Evolutionary conservation across 148 eudicot genomes (phyloP), one percentile per base, ranked within the genome.

Genomic region (Chenopodium album): DNA sequence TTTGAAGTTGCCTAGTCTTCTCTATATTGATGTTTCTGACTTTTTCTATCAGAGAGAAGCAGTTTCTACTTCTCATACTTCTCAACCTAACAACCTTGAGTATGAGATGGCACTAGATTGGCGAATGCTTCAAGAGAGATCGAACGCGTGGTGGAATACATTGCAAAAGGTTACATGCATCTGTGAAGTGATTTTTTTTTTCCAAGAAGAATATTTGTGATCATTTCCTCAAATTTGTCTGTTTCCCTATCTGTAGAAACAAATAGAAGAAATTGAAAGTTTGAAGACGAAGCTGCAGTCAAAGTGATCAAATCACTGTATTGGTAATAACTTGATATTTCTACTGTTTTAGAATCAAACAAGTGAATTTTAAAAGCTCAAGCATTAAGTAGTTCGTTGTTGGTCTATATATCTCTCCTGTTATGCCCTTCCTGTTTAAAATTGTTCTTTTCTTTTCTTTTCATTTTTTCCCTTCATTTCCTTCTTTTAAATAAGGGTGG

Each of bases 21-120:
- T 59, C 32, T n/a, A 67, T 26, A 68, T 63, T 47, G 28, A 17
- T 11, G 17, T 32, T 44, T 34, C 66, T 65, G 26, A n/a, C 1
- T 70, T 69, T 63, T 75, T 20, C 12, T 81, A 81, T n/a, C 82
- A 92, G 97, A 89, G 75, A 84, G 86, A 85, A 56, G 98, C 98
- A 46, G 89, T 92, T 34, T 92, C 98, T 56, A 92, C 96, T 67
- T 91, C 96, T 14, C 98, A 94, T 85, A 83, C 77, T 82, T 81
- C 96, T 78, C 94, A 92, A 82, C 72, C 90, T 0, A 91, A 91
- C 79, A 94, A 89, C 13, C 78, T 91, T 47, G 94, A 94, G 82
- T 88, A 84, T 86, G 94, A 90, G 50, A 79, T 94, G 96, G 96
- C 93, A 56, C 75, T 89, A 78, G 90, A 92, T 64, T 94, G 98